Base-by-base conservation (phyloP, 495 filamentous ascomycete genomes). In the Penicillium canescens region DNA sequence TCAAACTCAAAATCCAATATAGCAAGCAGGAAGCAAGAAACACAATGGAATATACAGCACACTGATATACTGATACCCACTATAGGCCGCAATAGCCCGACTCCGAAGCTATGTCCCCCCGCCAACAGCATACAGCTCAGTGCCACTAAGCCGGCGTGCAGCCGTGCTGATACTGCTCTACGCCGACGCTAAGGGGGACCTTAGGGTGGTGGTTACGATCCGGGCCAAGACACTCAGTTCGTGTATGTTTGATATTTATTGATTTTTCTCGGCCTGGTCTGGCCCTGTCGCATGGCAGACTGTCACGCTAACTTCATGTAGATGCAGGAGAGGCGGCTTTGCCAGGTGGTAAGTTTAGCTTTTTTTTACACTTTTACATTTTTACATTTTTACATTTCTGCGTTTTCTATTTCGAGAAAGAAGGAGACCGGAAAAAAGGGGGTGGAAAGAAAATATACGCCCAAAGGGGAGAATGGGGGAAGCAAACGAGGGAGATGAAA, bases 161-260 rank as follows among this genome's bases (percentile, higher is more conserved):
- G 90, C 92, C 12, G 92, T 96, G 14, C 67, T 96, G 52, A 75
- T 96, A 23, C 80, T 96, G 50, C 82, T 96, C 0, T 96, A 91
- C 66, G 88, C 90, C 31, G 91, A 96, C 64, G 76, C 79, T 14
- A 71, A 77, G 35, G 92, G 92, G 9, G 87, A 93, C 40, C 71
- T 96, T 26, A 75, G 86, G 38, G 86, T 95, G 8, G 91, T 96
- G 16, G 80, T 97, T 49, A 97, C 92, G 21, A 90, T 96, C 70
- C 83, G 92, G 53, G 87, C 91, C 28, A 82, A 84, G 49, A 88
- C 80, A 35, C 69, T 96, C 55, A 84, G 86, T 66, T 81, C 76
- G 48, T 86, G 79, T 80, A 63, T 39, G 68, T 63, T 38, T 50
- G 16, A 16, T 38, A 21, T n/a, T 46, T 57, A 35, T 41, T 23